phyloP scores from a whole-genome alignment of 257 asterid genomes.

The Gardenia jasminoides region DNA sequence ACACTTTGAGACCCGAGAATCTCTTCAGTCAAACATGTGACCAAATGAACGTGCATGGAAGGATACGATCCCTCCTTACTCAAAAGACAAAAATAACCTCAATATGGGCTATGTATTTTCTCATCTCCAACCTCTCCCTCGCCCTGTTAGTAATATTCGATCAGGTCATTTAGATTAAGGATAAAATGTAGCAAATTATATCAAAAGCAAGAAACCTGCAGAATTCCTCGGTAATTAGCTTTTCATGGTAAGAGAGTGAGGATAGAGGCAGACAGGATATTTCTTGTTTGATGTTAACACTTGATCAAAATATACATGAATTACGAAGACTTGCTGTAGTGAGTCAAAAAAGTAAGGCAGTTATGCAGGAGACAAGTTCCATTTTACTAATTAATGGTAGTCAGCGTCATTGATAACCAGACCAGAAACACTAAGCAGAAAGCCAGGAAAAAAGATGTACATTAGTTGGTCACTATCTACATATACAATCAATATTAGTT shows the following conservation, averaged over 20 bases:
- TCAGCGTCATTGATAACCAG: slow-evolving; percentile 15
- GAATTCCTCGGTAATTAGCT: not conserved
- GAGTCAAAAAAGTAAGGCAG: slow-evolving; percentile 3
- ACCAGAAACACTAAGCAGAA: slow-evolving; percentile 16
- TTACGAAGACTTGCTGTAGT: not conserved
- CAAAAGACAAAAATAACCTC: slow-evolving; percentile 7
- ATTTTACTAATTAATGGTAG: slow-evolving; percentile 1
- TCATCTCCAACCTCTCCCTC: not conserved
- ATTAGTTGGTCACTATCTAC: slow-evolving; percentile 21
- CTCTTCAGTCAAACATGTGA: slow-evolving; percentile 21
- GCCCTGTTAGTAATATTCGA: too few species aligned
- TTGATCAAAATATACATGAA: too few species aligned
- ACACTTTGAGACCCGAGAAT: slow-evolving; percentile 3
- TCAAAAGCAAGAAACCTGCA: not conserved
- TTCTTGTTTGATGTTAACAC: not conserved
- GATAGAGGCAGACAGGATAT: not conserved
- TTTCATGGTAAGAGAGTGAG: not conserved
- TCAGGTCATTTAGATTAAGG: not conserved
- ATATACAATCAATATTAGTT: not conserved
- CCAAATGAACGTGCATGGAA: slow-evolving; percentile 9
- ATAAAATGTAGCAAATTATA: not conserved
- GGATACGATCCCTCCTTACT: not conserved
- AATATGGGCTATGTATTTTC: not conserved
- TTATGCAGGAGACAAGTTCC: not conserved
- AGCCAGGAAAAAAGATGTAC: slow-evolving; percentile 26